Evolutionary conservation across 306 rosid species (phyloP), one percentile per base, ranked within the genome.

Genomic region (Cicer pinnatifidum): DNA sequence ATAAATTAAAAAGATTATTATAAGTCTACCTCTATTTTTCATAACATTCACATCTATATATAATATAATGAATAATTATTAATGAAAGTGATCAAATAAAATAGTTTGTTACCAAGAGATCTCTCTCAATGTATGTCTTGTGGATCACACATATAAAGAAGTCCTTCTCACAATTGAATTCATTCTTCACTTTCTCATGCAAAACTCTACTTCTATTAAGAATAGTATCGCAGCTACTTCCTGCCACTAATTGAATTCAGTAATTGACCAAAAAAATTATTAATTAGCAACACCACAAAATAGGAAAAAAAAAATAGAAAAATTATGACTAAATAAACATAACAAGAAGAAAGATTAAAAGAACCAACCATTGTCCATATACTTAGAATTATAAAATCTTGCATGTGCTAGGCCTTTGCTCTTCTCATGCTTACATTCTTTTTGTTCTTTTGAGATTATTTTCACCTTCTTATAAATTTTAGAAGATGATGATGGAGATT

Each of bases 31-130:
- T 28, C 4, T 28, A 23, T 23, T 23, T 23, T 2, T 23, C 28
- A 23, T 23, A 23, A 23, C 28, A 23, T 23, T 23, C 28, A 23
- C 28, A 23, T 23, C 28, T 23, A 23, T 23, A 23, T 17, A 17
- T 23, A 28, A 28, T 28, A 28, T 28, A 28, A 28, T 28, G 5
- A 28, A 28, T 28, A 28, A 28, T 28, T 28, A 28, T 28, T 28
- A 48, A 68, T 16, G 17, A 70, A 38, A 44, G 2, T 52, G 7
- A 54, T 39, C 8, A 17, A 43, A 41, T 39, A 20, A 44, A 60
- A 11, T 2, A 48, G 6, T 10, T 35, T 46, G 17, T 77, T 78
- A 78, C 82, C 82, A 78, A 4, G 19, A 70, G 11, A 62, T 71
- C 66, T 51, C 77, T 78, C 15, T 61, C 48, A 1, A 23, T 3